A percentile compares a stretch with the other conserved stretches of the same genome.
Evolutionary conservation across 805 yeast species (phyloP).

Genomic region (Kockiozyma suomiensis): DNA sequence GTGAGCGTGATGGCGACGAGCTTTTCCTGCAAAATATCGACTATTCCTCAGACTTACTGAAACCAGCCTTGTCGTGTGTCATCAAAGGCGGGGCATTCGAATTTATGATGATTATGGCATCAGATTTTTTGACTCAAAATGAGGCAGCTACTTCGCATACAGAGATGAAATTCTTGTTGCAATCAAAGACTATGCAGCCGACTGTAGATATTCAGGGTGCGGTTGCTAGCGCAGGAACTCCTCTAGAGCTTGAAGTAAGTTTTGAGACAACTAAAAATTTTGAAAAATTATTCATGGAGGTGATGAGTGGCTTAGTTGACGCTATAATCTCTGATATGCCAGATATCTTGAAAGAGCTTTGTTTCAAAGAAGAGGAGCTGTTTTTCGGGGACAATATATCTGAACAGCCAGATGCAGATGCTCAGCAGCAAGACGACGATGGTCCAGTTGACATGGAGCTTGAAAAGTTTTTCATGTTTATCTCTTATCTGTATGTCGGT

Average conservation of each 20-base stretch:
- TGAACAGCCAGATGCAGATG: conserved; percentile 55
- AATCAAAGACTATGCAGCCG: conserved; percentile 12
- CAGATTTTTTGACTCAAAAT: conserved; percentile 37
- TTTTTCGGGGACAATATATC: conserved; percentile 35
- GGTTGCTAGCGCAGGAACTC: background rate
- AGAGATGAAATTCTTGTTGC: conserved; percentile 35
- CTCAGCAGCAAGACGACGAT: conserved; percentile 19
- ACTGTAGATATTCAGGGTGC: background rate
- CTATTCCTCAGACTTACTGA: conserved; percentile 35
- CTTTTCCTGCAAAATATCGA: conserved; percentile 20
- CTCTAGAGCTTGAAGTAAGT: conserved; percentile 10
- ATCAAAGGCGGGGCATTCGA: conserved; percentile 47
- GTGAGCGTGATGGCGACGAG: conserved; percentile 22
- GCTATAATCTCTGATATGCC: conserved; percentile 43
- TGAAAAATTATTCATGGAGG: conserved; percentile 20
- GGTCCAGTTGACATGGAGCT: conserved; percentile 58
- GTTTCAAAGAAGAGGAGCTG: conserved; percentile 45
- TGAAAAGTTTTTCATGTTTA: conserved; percentile 80
- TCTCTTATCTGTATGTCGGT: conserved; percentile 66
- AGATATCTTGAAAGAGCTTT: conserved; percentile 46
- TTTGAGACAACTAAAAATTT: conserved; percentile 5
- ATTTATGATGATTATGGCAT: conserved; percentile 43
- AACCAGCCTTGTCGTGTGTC: conserved; percentile 36
- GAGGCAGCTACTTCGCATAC: conserved; percentile 28
- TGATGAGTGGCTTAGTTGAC: conserved; percentile 38